Base-by-base conservation (phyloP, 345 rosid species). In the Kernera saxatilis region DNA sequence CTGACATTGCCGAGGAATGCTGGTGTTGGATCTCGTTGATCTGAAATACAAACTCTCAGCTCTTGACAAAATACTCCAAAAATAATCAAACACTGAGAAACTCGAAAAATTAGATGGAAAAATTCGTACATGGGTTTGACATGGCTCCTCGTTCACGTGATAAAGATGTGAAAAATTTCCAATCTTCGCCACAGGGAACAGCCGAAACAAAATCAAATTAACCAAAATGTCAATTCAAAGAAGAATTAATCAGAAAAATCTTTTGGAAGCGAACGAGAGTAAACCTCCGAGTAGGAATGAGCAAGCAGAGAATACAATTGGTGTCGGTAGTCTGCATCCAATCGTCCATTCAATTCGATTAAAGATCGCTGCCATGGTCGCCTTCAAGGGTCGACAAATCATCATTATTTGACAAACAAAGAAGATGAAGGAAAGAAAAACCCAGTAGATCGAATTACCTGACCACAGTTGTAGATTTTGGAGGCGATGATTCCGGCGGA, bases 281-380 rank as follows among this genome's bases (percentile, higher is more conserved):
- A 21, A 21, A 85, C 99, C 97, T 87, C 78, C 2, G 84, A 82
- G 64, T 85, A 94, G 26, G 99, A 94, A 30, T 81, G 85, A 79
- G 89, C 44, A 30, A 88, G 79, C 22, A 88, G 62, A 53, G 76
- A 14, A 22, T 88, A 84, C 25, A 84, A 71, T 5, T 78, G 59
- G 56, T 84, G 89, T 49, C 91, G 88, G 54, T 85, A 85, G 43
- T 64, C 71, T 25, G 88, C 67, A 6, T 76, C 78, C 9, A 84
- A 48, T 51, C 87, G 79, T 23, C 96, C 99, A 4, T 63, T 79
- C 82, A 94, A 58, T 66, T 94, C 93, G 65, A 84, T 56, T 8
- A 60, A 9, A 69, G 85, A 84, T 77, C 91, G 75, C 77, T 73
- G 78, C 97, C 97, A 86, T 65, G 60, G 82, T 23, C 51, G 69